phyloP scores from a whole-genome alignment of 1,284 basidiomycete genomes.

The Cutaneotrichosporon cutaneum region DNA sequence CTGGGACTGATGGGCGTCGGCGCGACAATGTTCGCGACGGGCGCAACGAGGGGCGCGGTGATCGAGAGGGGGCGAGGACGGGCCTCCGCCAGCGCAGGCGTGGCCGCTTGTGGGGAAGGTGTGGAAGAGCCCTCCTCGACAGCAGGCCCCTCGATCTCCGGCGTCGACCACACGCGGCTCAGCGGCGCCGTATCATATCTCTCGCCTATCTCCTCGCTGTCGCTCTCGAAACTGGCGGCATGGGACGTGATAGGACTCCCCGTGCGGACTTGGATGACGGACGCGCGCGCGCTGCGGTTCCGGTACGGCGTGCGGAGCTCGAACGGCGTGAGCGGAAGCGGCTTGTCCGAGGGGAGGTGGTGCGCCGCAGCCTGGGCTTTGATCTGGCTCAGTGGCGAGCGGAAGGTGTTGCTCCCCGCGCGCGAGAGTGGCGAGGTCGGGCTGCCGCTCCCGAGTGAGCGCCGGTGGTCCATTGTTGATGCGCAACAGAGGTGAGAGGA shows the following conservation, averaged over 20 bases:
- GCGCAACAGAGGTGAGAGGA: background rate
- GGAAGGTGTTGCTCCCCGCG: background rate
- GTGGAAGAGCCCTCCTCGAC: background rate
- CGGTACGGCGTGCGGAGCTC: conserved; percentile 1
- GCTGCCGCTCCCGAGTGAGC: background rate
- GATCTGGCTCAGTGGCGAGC: background rate
- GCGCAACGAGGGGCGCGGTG: background rate
- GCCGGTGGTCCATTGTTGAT: background rate
- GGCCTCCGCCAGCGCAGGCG: background rate
- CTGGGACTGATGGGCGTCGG: background rate
- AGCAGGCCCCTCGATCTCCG: background rate
- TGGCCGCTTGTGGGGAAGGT: too few relatives aligned
- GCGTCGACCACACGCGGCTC: background rate
- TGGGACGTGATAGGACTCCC: background rate
- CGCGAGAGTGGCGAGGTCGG: background rate
- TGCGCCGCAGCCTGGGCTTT: background rate
- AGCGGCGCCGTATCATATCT: background rate
- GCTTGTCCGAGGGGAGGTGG: too few relatives aligned
- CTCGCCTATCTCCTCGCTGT: background rate
- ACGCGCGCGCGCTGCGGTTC: conserved; percentile 1
- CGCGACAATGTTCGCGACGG: background rate
- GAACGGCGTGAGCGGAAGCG: background rate
- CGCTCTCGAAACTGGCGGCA: background rate
- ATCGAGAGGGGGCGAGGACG: background rate
- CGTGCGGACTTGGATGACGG: background rate